phyloP scores from a whole-genome alignment of 345 rosid genomes.

The Syzygium aqueum region DNA sequence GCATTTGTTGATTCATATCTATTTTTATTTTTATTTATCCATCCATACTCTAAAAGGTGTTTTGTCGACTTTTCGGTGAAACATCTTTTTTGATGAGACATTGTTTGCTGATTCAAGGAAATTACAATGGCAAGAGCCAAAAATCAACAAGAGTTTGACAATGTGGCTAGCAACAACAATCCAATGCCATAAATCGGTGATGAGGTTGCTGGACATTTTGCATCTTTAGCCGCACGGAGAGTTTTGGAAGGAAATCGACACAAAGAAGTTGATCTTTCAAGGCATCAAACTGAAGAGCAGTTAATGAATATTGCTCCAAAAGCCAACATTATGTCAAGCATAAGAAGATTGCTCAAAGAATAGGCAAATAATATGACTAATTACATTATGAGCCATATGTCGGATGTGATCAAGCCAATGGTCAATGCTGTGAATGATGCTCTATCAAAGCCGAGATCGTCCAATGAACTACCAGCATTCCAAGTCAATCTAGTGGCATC shows the following conservation, averaged over 20 bases:
- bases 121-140: background rate
- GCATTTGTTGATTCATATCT: background rate
- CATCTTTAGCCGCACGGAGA: background rate
- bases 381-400: background rate
- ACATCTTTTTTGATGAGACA: background rate
- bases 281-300: background rate
- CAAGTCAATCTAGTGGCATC: background rate
- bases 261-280: background rate
- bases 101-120: background rate
- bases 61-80: background rate
- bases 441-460: background rate
- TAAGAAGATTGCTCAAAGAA: background rate
- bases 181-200: background rate
- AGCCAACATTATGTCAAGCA: background rate
- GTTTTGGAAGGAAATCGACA: background rate
- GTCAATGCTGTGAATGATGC: background rate
- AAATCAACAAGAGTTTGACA: background rate
- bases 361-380: background rate
- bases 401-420: background rate
- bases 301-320: background rate
- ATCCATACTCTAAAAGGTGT: background rate
- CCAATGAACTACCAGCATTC: background rate
- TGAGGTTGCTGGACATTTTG: background rate
- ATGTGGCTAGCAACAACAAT: background rate
- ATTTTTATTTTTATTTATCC: background rate